Base-by-base conservation (phyloP, 495 filamentous ascomycete genomes). In the Massariosphaeria phaeospora region DNA sequence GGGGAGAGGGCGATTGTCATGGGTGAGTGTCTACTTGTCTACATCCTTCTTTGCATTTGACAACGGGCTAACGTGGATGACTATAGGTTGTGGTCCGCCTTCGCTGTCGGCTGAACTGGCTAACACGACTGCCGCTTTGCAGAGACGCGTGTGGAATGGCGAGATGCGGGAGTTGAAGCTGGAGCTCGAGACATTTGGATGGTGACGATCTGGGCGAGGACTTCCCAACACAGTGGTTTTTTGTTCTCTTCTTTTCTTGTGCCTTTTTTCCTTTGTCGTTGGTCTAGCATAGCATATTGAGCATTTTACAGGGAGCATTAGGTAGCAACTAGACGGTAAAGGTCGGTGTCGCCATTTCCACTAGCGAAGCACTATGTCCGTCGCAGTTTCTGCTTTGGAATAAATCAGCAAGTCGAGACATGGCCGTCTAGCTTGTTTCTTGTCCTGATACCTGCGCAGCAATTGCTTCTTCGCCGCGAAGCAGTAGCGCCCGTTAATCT, bases 141-240 rank as follows among this genome's bases (percentile, higher is more conserved):
- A 59, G 30, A 21, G 42, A 25, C 21, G 47, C 3, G 55, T 59
- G 40, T 41, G 26, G 27, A 46, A 40, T 5, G 48, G 47, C 7
- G 39, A 59, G 40, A 59, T 59, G 55, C 25, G 33, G 10, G 55
- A 59, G 48, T 21, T 59, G 3, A 40, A 25, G 26, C 41, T 59
- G 13, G 26, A 47, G 7, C 42, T 40, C 12, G 55, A 59, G 27
- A 47, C 21, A 1, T 59, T 52, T 59, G 48, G 55, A 9, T 59
- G 47, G 39, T 59, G 41, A 44, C 29, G 17, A 5, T 2, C 13
- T 42, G n/a, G n/a, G n/a, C n/a, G n/a, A n/a, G n/a, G n/a, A n/a
- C 30, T 9, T 34, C 30, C 8, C 30, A 34, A 9, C 30, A 34
- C 8, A 34, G 30, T n/a, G 8, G 9, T 34, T 34, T 8, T 9